Percentiles rank a stretch among this genome's conserved stretches.
Evolutionary conservation across 805 yeast species (phyloP).

Genomic region (Lipomyces sp.): DNA sequence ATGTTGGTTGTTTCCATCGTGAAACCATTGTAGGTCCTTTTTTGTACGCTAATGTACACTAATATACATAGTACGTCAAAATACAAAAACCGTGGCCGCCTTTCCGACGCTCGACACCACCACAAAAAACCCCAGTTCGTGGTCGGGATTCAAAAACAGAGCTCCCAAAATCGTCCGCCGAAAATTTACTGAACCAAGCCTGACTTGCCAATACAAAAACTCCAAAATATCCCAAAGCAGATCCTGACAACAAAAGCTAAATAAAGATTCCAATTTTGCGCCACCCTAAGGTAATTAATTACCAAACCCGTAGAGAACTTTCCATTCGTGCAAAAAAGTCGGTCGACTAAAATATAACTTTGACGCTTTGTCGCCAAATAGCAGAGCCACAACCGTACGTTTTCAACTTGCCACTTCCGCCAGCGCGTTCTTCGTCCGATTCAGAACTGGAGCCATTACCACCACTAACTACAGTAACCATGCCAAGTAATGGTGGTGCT

Average conservation of each 20-base stretch:
- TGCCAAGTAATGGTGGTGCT: slow-evolving; percentile 15
- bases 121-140: too few relatives aligned
- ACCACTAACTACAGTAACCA: not conserved
- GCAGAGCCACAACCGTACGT: slow-evolving; percentile 27
- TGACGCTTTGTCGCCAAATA: slow-evolving; percentile 18
- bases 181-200: too few relatives aligned
- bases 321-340: not conserved
- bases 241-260: too few relatives aligned
- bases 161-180: too few relatives aligned
- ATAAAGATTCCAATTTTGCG: too few relatives aligned
- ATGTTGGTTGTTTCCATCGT: too few relatives aligned
- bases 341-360: slow-evolving; percentile 10
- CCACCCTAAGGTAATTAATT: too few relatives aligned
- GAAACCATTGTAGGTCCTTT: not conserved
- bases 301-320: not conserved
- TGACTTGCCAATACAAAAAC: not conserved
- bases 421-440: slow-evolving; percentile 11
- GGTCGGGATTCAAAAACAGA: too few relatives aligned
- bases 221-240: too few relatives aligned
- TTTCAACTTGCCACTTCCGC: slow-evolving; percentile 20
- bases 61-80: not conserved
- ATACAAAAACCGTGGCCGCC: too few relatives aligned
- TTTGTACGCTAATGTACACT: not conserved
- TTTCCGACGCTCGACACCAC: too few relatives aligned
- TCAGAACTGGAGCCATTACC: not conserved